phyloP scores from a whole-genome alignment of 1,139 yeast genomes.

The Ogataea hybrid region DNA sequence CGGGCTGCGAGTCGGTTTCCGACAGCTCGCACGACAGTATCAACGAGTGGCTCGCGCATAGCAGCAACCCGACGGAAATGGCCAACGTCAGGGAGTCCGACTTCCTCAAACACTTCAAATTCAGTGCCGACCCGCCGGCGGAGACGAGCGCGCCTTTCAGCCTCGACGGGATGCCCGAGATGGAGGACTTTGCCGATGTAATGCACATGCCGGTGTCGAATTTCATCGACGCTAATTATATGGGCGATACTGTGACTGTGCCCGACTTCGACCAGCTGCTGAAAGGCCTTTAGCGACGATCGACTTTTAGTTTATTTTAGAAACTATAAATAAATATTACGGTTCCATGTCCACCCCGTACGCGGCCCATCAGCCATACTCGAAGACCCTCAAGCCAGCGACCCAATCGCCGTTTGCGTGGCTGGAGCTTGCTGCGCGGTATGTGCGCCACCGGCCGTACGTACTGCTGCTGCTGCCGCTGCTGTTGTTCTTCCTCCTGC shows the following conservation, averaged over 20 bases:
- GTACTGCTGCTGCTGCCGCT: conserved; percentile 4
- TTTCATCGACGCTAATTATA: too few species aligned
- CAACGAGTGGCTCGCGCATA: conserved; percentile 9
- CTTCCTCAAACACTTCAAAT: conserved; percentile 3
- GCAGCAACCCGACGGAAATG: conserved; percentile 6
- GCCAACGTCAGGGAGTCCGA: conserved; percentile 4
- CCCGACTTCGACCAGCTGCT: conserved; percentile 3
- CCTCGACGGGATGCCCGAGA: not conserved
- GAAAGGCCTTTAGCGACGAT: conserved; percentile 1
- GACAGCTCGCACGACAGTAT: not conserved
- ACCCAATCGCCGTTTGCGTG: not conserved
- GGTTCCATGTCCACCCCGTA: not conserved
- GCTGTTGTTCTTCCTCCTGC: conserved; percentile 11
- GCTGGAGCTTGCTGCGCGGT: not conserved
- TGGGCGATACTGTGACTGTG: too few species aligned
- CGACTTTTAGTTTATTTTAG: not conserved
- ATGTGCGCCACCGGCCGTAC: conserved; percentile 3
- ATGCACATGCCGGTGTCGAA: not conserved
- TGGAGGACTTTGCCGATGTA: not conserved
- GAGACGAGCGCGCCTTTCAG: not conserved
- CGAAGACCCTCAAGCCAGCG: conserved; percentile 15
- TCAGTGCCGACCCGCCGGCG: not conserved
- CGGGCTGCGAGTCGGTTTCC: not conserved
- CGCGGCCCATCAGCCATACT: conserved; percentile 8
- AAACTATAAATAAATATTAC: conserved; percentile 1